Base-by-base conservation (phyloP, 352 stramenopile species). In the Pythium monospermum region DNA sequence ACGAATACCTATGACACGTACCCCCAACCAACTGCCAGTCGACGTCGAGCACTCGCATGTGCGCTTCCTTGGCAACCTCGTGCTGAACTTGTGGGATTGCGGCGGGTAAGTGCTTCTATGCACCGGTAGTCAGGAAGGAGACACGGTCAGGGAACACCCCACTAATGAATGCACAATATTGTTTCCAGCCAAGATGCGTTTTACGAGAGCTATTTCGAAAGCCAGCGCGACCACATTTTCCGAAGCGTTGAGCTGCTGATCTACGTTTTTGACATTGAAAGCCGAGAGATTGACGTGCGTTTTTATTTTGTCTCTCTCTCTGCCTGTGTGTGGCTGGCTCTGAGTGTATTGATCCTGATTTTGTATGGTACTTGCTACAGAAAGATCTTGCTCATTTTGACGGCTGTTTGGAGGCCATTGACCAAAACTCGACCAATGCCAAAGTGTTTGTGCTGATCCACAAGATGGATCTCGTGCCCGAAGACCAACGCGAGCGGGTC, bases 221-320 rank as follows among this genome's bases (percentile, higher is more conserved):
- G 87, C 52, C 94, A 99, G 79, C 84, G 96, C n/a, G 95, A 99
- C 62, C 96, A 98, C 56, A 99, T 99, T 61, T 99, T 99, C 79
- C 85, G 96, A 30, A 97, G 86, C 58, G 97, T 99, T 23, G 96
- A 99, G 72, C 63, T 99, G 46, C 69, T 94, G 28, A 99, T 99
- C 67, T 99, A 99, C 64, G 97, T 99, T 5, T 99, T 99, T 71
- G 96, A 99, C 71, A 99, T 99, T 69, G 95, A 99, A 44, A 90
- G 73, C 45, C 76, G 80, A 27, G 76, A 91, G 42, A 76, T 92
- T 19, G 75, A 90, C 51, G 77, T 87, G 36, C 42, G 40, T 60
- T 43, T 33, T 28, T 19, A 21, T 10, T 21, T 41, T 16, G 13
- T 16, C 33, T 18, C 21, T 3, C 7, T 18, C 33, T 39, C 33